Evolutionary conservation across 345 rosid species (phyloP).

Genomic region (Ceriops zippeliana): DNA sequence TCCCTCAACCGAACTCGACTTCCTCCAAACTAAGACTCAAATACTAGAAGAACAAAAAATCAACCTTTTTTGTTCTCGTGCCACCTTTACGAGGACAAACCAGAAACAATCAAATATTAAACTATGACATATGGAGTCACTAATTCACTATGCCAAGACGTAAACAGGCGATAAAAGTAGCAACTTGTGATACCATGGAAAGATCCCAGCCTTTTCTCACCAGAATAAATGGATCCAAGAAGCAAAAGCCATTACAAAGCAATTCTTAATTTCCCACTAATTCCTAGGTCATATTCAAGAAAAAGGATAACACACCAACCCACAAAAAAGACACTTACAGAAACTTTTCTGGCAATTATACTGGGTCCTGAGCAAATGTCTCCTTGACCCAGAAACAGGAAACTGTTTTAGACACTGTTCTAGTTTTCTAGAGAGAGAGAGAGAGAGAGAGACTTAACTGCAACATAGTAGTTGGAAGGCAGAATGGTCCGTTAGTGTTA

Average conservation of each 20-base stretch:
- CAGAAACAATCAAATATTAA: slow-evolving; percentile 14
- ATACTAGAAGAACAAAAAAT: neutral
- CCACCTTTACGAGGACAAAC: slow-evolving; percentile 20
- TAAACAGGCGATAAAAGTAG: slow-evolving; percentile 7
- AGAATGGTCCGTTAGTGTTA: slow-evolving; percentile 2
- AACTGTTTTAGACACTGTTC: slow-evolving; percentile 6
- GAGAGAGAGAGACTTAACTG: neutral
- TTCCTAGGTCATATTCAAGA: slow-evolving; percentile 1
- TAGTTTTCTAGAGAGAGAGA: slow-evolving; percentile 6
- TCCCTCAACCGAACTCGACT: slow-evolving; percentile 1
- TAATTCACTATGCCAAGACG: neutral
- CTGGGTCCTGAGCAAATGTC: slow-evolving; percentile 5
- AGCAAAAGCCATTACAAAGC: slow-evolving; percentile 17
- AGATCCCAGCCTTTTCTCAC: slow-evolving; percentile 24
- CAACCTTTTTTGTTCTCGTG: slow-evolving; percentile 1
- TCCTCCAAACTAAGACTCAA: neutral
- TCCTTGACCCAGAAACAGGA: neutral
- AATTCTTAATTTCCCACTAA: slow-evolving; percentile 1
- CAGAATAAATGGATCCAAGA: slow-evolving; percentile 37
- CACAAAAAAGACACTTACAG: neutral
- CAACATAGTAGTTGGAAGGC: slow-evolving; percentile 21
- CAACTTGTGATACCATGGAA: slow-evolving; percentile 19
- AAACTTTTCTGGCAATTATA: neutral
- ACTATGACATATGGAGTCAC: slow-evolving; percentile 11
- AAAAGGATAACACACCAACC: neutral